Percentiles rank a stretch among this genome's conserved stretches.
Evolutionary conservation across 2,329 filamentous ascomycete genomes (phyloP).

Genomic region (Fusarium albosuccineum): DNA sequence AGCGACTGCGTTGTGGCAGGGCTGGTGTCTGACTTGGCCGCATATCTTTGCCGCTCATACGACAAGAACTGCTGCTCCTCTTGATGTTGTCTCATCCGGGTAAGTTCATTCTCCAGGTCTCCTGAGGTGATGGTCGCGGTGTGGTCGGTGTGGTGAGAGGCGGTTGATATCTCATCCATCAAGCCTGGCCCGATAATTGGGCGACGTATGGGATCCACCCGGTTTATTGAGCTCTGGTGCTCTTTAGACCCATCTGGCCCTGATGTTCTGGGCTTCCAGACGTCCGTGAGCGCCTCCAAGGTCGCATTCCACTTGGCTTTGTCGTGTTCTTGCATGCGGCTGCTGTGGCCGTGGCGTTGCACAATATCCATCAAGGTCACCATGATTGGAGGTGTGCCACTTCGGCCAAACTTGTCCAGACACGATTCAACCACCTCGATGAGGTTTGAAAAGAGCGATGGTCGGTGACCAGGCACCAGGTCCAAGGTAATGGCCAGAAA

Average conservation of each 20-base stretch:
- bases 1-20: conserved; percentile 39
- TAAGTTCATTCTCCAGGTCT: conserved; percentile 41
- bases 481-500: conserved; percentile 55
- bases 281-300: conserved; percentile 44
- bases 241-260: conserved; percentile 38
- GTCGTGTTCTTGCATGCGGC: conserved; percentile 52
- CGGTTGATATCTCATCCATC: conserved; percentile 48
- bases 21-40: conserved; percentile 35
- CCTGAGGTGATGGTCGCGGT: conserved; percentile 39
- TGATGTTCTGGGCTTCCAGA: conserved; percentile 42
- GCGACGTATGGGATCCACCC: conserved; percentile 34
- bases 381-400: conserved; percentile 52
- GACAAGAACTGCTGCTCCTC: conserved; percentile 39
- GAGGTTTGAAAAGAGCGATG: conserved; percentile 54
- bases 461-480: conserved; percentile 49
- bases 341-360: conserved; percentile 47
- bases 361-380: conserved; percentile 53
- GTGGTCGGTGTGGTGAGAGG: conserved; percentile 41
- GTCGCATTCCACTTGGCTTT: conserved; percentile 49
- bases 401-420: conserved; percentile 50
- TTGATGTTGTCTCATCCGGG: conserved; percentile 38
- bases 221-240: conserved; percentile 31
- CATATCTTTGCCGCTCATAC: conserved; percentile 40
- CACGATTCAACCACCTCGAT: conserved; percentile 53
- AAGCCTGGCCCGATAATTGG: conserved; percentile 37